Conservation (phyloP, 1,284 basidiomycete species). For the Austropuccinia psidii region DNA sequence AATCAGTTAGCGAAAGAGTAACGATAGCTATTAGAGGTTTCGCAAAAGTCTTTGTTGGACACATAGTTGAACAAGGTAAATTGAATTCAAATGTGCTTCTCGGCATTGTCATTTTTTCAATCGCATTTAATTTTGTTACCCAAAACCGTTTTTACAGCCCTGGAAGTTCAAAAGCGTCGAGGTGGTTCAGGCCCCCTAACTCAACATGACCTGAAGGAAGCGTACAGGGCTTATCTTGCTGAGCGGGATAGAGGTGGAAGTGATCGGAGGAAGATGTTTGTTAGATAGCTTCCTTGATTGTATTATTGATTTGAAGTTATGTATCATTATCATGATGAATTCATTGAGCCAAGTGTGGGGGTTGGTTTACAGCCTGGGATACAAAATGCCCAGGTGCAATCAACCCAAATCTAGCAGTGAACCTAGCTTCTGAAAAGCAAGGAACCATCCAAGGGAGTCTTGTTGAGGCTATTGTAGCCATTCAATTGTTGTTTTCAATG, state of each 20-base stretch:
- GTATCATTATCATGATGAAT: no score
- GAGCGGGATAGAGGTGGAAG: conserved; percentile 56
- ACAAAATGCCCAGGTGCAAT: no score
- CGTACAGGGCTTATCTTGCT: conserved; percentile 69
- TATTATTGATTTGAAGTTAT: no score
- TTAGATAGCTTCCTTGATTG: no score
- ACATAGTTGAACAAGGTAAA: conserved; percentile 77
- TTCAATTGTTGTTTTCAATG: no score
- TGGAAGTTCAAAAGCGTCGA: conserved; percentile 63
- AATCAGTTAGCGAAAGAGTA: conserved; percentile 71
- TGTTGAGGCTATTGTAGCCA: no score
- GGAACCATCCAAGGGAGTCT: no score
- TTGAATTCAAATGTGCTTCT: not conserved
- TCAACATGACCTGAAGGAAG: conserved; percentile 78
- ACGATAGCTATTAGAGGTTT: conserved; percentile 82
- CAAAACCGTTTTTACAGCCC: no score
- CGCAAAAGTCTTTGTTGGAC: conserved; percentile 82
- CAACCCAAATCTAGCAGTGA: no score
- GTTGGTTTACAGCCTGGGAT: no score
- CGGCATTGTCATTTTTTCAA: not conserved
- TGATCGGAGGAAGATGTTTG: conserved; percentile 39
- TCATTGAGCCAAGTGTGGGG: no score
- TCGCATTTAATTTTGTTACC: not conserved
- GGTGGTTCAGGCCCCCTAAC: conserved; percentile 68
- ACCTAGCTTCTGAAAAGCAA: no score